Evolutionary conservation across 1,284 basidiomycete species (phyloP), one percentile per base, ranked within the genome.

Genomic region (Trametes sp.): DNA sequence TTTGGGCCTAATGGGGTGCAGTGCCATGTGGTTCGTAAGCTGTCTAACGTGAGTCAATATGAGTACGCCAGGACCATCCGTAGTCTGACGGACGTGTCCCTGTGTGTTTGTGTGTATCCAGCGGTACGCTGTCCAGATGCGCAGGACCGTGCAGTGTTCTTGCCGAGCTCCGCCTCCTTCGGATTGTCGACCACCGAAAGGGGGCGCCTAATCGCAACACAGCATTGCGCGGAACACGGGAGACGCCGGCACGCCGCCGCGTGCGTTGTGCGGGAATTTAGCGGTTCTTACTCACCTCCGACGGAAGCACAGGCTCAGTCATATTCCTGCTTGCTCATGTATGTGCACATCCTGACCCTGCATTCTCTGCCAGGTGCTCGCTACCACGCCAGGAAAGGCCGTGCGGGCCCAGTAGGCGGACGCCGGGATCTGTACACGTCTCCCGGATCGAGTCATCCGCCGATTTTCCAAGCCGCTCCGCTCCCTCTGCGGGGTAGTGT

Each of bases 201-300:
- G 14, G 16, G 38, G 16, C 38, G 38, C 38, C 6, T 14, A n/a
- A 16, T 19, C 16, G 38, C 16, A 7, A 7, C 38, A 41, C 13
- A 41, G 57, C 57, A 51, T 46, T 38, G 4, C 5, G 57, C 57
- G 57, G 50, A 28, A 19, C 19, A 29, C 36, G 45, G 26, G 4
- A 53, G 14, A 35, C 51, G 44, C 51, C 50, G 50, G 24, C 23
- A 10, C 7, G 41, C 41, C 48, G 49, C 6, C 38, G 14, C 38
- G 19, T 21, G 13, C 42, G n/a, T 19, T n/a, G n/a, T n/a, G n/a
- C n/a, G 24, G 24, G 42, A 21, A 36, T 9, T n/a, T 54, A 23
- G 57, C 51, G 51, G 57, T 48, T 54, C 57, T 59, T 59, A 59
- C 51, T 59, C 57, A 59, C 50, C 57, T 35, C 51, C 57, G 44